phyloP scores from a whole-genome alignment of 2,329 filamentous ascomycete species.

The Aureobasidium melanogenum region DNA sequence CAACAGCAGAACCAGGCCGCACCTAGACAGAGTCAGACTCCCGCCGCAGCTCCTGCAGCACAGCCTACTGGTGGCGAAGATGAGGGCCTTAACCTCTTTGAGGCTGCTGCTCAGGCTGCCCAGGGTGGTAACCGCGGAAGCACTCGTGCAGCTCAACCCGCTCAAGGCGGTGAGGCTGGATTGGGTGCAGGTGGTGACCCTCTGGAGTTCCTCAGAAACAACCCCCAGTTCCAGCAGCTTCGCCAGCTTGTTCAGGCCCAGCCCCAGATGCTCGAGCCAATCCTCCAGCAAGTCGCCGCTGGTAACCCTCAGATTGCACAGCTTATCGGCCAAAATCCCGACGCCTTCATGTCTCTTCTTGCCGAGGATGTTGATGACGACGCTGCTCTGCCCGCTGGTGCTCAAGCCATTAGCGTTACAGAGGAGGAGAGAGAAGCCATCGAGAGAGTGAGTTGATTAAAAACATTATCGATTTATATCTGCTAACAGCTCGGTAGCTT shows the following conservation, averaged over 20 bases:
- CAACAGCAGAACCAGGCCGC: constrained; percentile 6
- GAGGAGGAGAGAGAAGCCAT: constrained; percentile 96
- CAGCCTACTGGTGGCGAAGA: constrained; percentile 42
- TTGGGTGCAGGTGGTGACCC: constrained; percentile 42
- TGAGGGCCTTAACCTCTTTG: constrained; percentile 78
- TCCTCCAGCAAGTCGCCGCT: constrained; percentile 87
- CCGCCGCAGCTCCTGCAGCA: constrained; percentile 30
- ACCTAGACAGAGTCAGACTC: constrained; percentile 17
- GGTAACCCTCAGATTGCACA: constrained; percentile 92
- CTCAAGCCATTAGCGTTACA: constrained; percentile 82
- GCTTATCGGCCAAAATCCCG: constrained; percentile 83
- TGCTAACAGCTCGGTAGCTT: constrained; percentile 45
- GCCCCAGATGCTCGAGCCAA: constrained; percentile 96
- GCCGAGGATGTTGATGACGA: constrained; percentile 80
- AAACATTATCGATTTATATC: constrained; percentile 6
- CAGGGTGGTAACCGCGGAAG: constrained; percentile 37
- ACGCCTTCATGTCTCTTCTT: constrained; percentile 84
- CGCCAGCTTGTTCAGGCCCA: constrained; percentile 96
- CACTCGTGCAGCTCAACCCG: constrained; percentile 29
- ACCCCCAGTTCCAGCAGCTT: constrained; percentile 95
- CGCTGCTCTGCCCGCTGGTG: constrained; percentile 74
- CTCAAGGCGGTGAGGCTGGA: constrained; percentile 30
- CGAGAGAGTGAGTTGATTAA: constrained; percentile 60
- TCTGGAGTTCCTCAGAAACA: constrained; percentile 87
- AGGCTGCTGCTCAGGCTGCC: constrained; percentile 74